Percentiles rank a stretch among this genome's conserved stretches.
Conservation (phyloP, 768 basidiomycete genomes). For the Lactarius hatsudake region DNA sequence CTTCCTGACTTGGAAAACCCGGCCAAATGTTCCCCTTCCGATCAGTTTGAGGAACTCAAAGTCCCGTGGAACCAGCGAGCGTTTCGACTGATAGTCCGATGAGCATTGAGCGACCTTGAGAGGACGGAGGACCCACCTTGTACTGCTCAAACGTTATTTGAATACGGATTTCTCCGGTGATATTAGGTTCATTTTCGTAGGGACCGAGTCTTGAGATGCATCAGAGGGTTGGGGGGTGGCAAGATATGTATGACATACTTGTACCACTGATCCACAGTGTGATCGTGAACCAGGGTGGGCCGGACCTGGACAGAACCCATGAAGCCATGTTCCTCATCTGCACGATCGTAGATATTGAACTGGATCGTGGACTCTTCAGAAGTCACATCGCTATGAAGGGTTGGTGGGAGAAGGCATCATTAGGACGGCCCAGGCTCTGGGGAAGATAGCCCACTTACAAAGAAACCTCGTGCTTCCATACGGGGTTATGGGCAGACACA, state of each 20-base stretch:
- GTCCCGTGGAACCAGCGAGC: constrained; percentile 86
- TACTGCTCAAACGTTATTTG: constrained; percentile 92
- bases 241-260: constrained; percentile 55
- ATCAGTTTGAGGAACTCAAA: constrained; percentile 99
- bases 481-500: constrained; percentile 79
- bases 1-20: constrained; percentile 99
- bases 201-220: constrained; percentile 55
- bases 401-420: constrained; percentile 14
- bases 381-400: constrained; percentile 78
- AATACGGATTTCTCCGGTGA: constrained; percentile 91
- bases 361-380: constrained; percentile 80
- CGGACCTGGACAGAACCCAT: constrained; percentile 90
- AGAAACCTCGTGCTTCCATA: constrained; percentile 98
- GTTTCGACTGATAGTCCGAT: constrained; percentile 58
- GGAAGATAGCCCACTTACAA: constrained; percentile 65
- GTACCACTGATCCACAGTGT: constrained; percentile 96
- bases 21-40: constrained; percentile 96
- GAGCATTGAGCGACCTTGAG: not conserved
- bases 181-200: constrained; percentile 66
- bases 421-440: not conserved
- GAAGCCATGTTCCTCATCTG: constrained; percentile 81
- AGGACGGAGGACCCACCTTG: constrained; percentile 57
- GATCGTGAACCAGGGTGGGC: constrained; percentile 87
- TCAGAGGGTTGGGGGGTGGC: constrained; percentile 4
- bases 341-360: constrained; percentile 89